Evolutionary conservation across 495 filamentous ascomycete genomes (phyloP).

Genomic region (Endocarpon pusillum): DNA sequence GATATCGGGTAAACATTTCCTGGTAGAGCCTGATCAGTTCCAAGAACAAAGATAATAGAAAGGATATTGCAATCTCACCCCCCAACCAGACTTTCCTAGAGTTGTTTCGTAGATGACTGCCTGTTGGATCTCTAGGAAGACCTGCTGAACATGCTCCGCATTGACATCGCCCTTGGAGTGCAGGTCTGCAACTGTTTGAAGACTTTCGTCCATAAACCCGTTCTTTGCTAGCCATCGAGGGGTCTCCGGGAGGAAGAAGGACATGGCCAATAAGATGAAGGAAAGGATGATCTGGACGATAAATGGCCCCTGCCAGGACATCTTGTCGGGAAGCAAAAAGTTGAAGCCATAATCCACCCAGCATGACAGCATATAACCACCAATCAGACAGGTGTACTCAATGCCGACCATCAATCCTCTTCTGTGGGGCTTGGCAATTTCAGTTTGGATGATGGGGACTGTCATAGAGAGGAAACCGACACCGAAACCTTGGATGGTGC

Average conservation of each 20-base stretch:
- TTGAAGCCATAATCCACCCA: conserved; percentile 20
- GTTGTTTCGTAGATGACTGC: conserved; percentile 15
- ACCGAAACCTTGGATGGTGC: conserved; percentile 14
- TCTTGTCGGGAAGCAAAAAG: conserved; percentile 12
- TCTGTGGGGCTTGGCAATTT: conserved; percentile 14
- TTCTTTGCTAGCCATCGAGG: conserved; percentile 18
- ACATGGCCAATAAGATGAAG: conserved; percentile 14
- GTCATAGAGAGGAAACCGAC: conserved; percentile 17
- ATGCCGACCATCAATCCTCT: conserved; percentile 19
- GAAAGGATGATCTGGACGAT: conserved; percentile 17
- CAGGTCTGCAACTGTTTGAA: conserved; percentile 16
- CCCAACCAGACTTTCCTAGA: conserved; percentile 14
- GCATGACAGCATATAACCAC: conserved; percentile 17
- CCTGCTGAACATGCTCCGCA: conserved; percentile 10
- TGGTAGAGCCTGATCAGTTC: too few relatives aligned
- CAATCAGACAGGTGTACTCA: conserved; percentile 16
- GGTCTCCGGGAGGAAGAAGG: conserved; percentile 16
- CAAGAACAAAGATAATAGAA: conserved; percentile 1
- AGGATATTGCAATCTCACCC: conserved; percentile 5
- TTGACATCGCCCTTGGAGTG: conserved; percentile 13
- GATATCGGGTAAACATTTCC: conserved; percentile 20
- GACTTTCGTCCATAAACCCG: conserved; percentile 15
- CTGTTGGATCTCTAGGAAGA: conserved; percentile 15
- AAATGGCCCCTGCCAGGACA: conserved; percentile 18
- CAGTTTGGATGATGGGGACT: conserved; percentile 16